phyloP scores from a whole-genome alignment of 2,329 filamentous ascomycete genomes.

The Verticillium nubilum region DNA sequence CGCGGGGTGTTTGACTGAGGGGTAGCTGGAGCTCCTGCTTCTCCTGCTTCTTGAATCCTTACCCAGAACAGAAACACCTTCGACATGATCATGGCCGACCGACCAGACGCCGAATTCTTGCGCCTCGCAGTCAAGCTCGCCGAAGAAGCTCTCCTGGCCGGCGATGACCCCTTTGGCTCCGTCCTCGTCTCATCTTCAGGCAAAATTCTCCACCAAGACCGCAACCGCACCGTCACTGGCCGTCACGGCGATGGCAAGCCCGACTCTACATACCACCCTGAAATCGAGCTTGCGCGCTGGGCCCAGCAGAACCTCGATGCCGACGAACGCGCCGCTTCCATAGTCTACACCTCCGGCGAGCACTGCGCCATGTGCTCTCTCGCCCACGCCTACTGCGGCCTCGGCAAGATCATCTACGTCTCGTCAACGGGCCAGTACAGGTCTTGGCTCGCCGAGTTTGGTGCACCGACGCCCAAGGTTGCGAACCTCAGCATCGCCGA shows the following conservation, averaged over 20 bases:
- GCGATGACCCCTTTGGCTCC: constrained; percentile 30
- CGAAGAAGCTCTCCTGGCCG: constrained; percentile 27
- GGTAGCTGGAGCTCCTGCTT: no score
- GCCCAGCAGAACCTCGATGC: constrained; percentile 27
- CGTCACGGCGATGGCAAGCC: constrained; percentile 15
- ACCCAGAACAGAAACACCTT: no score
- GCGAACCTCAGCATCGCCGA: constrained; percentile 20
- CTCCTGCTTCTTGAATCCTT: no score
- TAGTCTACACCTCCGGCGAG: constrained; percentile 30
- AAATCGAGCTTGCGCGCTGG: constrained; percentile 29
- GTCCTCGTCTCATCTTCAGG: constrained; percentile 23
- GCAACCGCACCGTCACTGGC: constrained; percentile 26
- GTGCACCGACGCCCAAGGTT: constrained; percentile 13
- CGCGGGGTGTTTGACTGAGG: no score
- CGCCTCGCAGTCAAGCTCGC: constrained; percentile 23
- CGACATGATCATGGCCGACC: constrained; percentile 6
- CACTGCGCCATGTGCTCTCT: constrained; percentile 31
- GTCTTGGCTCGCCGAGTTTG: constrained; percentile 22
- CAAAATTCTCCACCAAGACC: constrained; percentile 22
- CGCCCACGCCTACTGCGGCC: constrained; percentile 26
- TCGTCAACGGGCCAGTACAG: constrained; percentile 22
- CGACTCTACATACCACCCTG: constrained; percentile 28
- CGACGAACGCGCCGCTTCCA: constrained; percentile 30
- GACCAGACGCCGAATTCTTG: constrained; percentile 8
- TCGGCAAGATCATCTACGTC: constrained; percentile 28